Percentiles rank a stretch among this genome's conserved stretches.
phyloP scores from a whole-genome alignment of 1,284 basidiomycete genomes.

The Neotropicomus parvogracilis region DNA sequence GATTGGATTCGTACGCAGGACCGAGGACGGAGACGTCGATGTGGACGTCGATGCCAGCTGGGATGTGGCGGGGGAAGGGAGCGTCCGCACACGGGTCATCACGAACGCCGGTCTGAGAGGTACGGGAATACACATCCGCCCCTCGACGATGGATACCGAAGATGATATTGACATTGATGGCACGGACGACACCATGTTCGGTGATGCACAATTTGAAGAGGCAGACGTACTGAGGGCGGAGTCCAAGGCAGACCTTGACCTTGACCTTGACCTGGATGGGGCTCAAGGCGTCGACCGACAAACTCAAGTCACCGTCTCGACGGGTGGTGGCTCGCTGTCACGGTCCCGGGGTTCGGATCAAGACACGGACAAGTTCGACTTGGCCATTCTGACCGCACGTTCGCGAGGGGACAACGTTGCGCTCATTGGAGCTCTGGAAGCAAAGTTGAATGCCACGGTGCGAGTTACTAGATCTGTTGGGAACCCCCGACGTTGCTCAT shows the following conservation, averaged over 20 bases:
- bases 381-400: conserved; percentile 47
- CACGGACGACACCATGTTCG: conserved; percentile 63
- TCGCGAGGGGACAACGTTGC: conserved; percentile 44
- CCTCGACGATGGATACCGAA: conserved; percentile 58
- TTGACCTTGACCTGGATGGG: conserved; percentile 33
- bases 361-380: conserved; percentile 46
- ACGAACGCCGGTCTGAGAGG: conserved; percentile 40
- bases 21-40: conserved; percentile 25
- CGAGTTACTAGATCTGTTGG: conserved; percentile 27
- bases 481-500: neutral
- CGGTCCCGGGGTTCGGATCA: conserved; percentile 10
- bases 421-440: conserved; percentile 55
- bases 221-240: conserved; percentile 49
- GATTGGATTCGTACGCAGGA: conserved; percentile 21
- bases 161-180: conserved; percentile 78
- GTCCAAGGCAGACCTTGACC: conserved; percentile 23
- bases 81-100: conserved; percentile 32
- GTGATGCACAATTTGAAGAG: conserved; percentile 70
- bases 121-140: conserved; percentile 60
- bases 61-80: conserved; percentile 22
- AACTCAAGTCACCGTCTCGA: neutral
- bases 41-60: conserved; percentile 38
- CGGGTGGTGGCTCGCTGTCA: conserved; percentile 1
- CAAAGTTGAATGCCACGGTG: conserved; percentile 57
- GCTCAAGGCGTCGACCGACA: conserved; percentile 11